Evolutionary conservation across 2,329 filamentous ascomycete genomes (phyloP), one percentile per base, ranked within the genome.

Genomic region (Penicillium frequentans): DNA sequence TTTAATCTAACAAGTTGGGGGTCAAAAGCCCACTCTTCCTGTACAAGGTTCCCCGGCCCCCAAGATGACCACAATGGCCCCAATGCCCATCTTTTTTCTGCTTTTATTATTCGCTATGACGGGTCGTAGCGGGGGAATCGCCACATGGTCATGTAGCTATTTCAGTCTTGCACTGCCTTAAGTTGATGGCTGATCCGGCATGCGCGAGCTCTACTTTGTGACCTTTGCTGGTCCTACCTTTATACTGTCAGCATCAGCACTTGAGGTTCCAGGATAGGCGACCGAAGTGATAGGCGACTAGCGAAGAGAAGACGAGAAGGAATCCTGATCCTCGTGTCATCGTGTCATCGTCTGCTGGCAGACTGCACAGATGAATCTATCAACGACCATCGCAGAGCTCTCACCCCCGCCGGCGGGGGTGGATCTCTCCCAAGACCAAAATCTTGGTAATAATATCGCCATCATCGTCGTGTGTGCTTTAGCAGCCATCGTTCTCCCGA

Each of bases 331-430:
- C 7, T 39, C 35, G n/a, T 19, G 31, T 14, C 5, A 33, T 33
- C 31, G 31, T 37, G n/a, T 19, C n/a, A 21, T 42, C 19, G n/a
- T 42, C 39, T 42, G 39, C 39, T 21, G 39, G 39, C 39, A 42
- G 39, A 42, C n/a, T 13, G 31, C 31, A 33, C 31, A 33, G 31
- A 42, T 42, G 39, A 42, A 42, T 42, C 39, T 42, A 14, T 47
- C 45, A 19, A 47, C 45, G 5, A 27, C 45, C 1, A 47, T 47
- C 13, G 26, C 26, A 19, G 23, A 27, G n/a, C n/a, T 49, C 16
- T 49, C 33, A 19, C 19, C 31, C 29, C 42, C 33, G 49, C 55
- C 55, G 23, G 44, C 31, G 16, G 55, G 55, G 23, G 42, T 49
- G 11, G 37, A 57, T 51, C 45, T 57, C 11, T 43, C 52, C 1